These are phyloP conservation scores for Lenwebbia sp. DNA, from an alignment of 345 rosid species.

Conservation along the genomic window DNA sequence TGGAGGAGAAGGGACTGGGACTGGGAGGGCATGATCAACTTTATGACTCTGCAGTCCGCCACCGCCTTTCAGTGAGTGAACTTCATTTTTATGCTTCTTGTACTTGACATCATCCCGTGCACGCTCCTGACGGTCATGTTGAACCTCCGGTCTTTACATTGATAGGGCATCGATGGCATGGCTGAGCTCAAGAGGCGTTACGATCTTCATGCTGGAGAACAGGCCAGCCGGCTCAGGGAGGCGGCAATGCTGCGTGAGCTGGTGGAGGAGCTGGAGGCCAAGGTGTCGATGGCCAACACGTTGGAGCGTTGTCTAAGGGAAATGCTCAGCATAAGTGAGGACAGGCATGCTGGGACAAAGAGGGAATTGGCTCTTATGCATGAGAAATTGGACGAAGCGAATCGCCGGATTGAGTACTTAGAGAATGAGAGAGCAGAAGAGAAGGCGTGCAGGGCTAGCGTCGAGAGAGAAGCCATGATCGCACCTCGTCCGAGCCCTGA, in stretches of 20 bases:
- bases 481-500: background rate
- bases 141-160: background rate
- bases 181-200: background rate
- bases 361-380: background rate
- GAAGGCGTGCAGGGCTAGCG: background rate
- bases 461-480: background rate
- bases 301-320: background rate
- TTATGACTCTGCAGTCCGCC: background rate
- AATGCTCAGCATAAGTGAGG: background rate
- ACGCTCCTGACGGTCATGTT: background rate
- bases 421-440: background rate
- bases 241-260: background rate
- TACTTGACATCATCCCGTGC: background rate
- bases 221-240: background rate
- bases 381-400: background rate
- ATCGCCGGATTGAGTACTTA: background rate
- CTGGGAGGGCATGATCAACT: background rate
- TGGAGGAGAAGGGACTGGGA: background rate
- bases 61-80: background rate
- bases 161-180: background rate
- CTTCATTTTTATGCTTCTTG: background rate
- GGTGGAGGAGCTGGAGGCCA: background rate
- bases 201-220: background rate
- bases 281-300: background rate
- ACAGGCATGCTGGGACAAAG: background rate